Conservation (phyloP, 176 grass and related monocot species). For the Eragrostis curvula region DNA sequence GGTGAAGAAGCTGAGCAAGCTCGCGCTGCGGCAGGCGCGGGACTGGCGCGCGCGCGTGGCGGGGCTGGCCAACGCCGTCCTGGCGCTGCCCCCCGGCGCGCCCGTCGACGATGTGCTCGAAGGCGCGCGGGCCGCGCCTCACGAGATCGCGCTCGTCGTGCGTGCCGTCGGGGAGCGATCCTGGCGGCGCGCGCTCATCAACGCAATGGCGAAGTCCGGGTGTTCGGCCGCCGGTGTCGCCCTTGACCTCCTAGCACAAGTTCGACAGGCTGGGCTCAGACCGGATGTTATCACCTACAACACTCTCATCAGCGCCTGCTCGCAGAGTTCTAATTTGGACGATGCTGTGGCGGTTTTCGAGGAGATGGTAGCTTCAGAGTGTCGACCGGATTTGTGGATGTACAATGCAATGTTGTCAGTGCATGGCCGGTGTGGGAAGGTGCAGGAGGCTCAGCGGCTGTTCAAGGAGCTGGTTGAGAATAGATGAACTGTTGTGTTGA, state of each 20-base stretch:
- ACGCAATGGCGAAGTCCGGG: slow-evolving; percentile 78
- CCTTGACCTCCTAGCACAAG: slow-evolving; percentile 68
- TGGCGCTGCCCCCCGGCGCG: slow-evolving; percentile 55
- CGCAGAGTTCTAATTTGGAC: slow-evolving; percentile 64
- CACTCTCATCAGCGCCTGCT: slow-evolving; percentile 85
- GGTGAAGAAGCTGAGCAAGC: slow-evolving; percentile 83
- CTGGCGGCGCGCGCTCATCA: slow-evolving; percentile 85
- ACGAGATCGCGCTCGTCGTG: slow-evolving; percentile 76
- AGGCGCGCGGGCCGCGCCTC: slow-evolving; percentile 50
- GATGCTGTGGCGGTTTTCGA: slow-evolving; percentile 69
- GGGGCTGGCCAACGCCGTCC: slow-evolving; percentile 58
- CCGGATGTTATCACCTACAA: slow-evolving; percentile 94
- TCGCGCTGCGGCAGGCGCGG: slow-evolving; percentile 73
- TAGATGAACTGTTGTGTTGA: no score
- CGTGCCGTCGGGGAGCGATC: slow-evolving; percentile 60
- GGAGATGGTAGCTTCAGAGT: slow-evolving; percentile 70
- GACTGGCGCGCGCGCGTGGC: slow-evolving; percentile 79
- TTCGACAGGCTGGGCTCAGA: slow-evolving; percentile 68
- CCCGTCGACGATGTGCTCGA: slow-evolving; percentile 72
- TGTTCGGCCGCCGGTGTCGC: slow-evolving; percentile 60
- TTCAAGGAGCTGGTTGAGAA: slow-evolving; percentile 70
- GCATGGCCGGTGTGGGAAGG: slow-evolving; percentile 69
- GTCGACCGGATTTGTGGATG: slow-evolving; percentile 85
- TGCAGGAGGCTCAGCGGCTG: slow-evolving; percentile 58
- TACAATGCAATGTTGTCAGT: slow-evolving; percentile 90